Evolutionary conservation across 139 green algal genomes (phyloP), one percentile per base, ranked within the genome.

Genomic region (Klebsormidium nitens): DNA sequence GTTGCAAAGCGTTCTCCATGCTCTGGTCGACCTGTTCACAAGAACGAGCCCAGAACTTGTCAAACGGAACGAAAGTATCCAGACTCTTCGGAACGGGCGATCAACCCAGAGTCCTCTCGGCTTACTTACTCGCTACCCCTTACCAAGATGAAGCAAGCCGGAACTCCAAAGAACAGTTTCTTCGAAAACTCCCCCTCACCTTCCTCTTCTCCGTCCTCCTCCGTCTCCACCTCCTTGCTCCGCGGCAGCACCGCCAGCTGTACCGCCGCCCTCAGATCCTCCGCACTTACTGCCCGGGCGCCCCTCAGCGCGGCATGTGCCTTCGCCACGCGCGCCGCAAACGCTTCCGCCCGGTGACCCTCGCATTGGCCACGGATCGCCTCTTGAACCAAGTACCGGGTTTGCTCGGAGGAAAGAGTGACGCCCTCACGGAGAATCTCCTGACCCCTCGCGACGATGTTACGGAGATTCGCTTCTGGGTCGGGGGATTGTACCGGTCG

Each of bases 321-420:
- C 64, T 81, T 89, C 59, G 90, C 89, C 3, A 87, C 86, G 3
- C 80, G 78, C 38, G 92, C 85, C 2, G 91, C 93, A 85, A 95
- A 97, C 64, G 97, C 83, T 86, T 98, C 93, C 11, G 93, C 89
- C 34, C 93, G 82, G 82, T 98, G 93, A n/a, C 93, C 91, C 75
- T 89, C 74, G 52, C 91, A 84, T 19, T 81, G 79, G 23, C 91
- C 92, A 14, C 91, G 81, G 17, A 81, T 64, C 5, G 88, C 84
- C 83, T 96, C 90, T 71, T 90, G 81, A 50, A 96, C 93, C 34
- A 97, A 70, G 71, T 95, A 95, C 59, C 80, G 66, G 35, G 95
- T 47, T 82, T 96, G 91, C 69, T 95, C 87, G 1, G 84, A 64
- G 1, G 75, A 75, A 32, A 97, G 92, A 2, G 59, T 39, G 36